Conservation (phyloP, 306 rosid genomes). For the Prunus mongolica region DNA sequence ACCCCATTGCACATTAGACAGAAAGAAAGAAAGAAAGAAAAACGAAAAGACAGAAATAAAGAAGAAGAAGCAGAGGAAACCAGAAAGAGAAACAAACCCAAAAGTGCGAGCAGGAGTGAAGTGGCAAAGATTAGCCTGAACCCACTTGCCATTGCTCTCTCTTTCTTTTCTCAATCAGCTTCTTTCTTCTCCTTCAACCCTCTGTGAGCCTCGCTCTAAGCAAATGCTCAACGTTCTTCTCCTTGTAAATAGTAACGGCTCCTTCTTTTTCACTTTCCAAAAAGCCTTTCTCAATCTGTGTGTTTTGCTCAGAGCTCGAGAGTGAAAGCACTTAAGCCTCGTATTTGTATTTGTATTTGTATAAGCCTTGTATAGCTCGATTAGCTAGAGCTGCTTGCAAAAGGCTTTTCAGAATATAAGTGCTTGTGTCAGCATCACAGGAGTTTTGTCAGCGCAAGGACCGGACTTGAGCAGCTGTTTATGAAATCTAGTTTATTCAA, state of each 20-base stretch:
- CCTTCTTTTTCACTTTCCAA: conserved; percentile 8
- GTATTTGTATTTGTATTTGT: too few relatives aligned
- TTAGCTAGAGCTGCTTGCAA: too few relatives aligned
- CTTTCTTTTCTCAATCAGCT: background rate
- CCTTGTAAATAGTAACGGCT: conserved; percentile 45
- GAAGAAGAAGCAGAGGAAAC: conserved; percentile 4
- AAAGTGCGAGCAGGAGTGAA: conserved; percentile 48
- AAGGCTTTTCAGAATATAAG: background rate
- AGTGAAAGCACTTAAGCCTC: background rate
- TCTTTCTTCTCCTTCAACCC: conserved; percentile 9
- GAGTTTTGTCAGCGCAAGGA: conserved; percentile 25
- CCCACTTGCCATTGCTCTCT: conserved; percentile 41
- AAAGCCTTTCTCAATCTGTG: background rate
- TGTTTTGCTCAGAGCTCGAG: conserved; percentile 17
- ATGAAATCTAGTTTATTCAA: conserved; percentile 30
- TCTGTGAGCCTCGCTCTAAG: background rate
- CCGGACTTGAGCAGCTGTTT: conserved; percentile 42
- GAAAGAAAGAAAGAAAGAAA: background rate
- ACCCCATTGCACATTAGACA: background rate
- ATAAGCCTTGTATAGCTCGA: too few relatives aligned
- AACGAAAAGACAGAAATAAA: background rate
- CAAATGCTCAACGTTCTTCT: conserved; percentile 12
- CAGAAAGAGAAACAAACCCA: conserved; percentile 55
- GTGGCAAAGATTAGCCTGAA: conserved; percentile 38
- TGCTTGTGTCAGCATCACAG: conserved; percentile 25